Evolutionary conservation across 805 yeast genomes (phyloP).

Genomic region (Ogataea ramenticola): DNA sequence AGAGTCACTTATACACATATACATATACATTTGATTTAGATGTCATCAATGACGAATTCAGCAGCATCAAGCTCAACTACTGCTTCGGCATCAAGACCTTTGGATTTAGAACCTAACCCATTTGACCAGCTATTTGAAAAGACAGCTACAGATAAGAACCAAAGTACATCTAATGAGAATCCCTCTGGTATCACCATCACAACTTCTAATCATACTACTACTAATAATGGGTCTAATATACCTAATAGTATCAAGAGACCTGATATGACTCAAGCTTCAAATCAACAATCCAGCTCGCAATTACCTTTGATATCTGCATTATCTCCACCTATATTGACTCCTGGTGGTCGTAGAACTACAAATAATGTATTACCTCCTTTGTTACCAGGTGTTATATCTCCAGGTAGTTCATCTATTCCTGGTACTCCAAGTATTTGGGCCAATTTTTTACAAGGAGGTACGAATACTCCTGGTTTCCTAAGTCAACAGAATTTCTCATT

Average conservation of each 20-base stretch:
- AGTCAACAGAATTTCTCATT: neutral
- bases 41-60: neutral
- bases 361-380: slow-evolving; percentile 39
- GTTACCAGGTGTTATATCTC: slow-evolving; percentile 31
- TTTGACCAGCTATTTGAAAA: slow-evolving; percentile 90
- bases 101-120: slow-evolving; percentile 78
- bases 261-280: neutral
- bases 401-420: slow-evolving; percentile 34
- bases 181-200: neutral
- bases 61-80: neutral
- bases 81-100: slow-evolving; percentile 8
- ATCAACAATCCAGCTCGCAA: slow-evolving; percentile 22
- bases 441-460: slow-evolving; percentile 37
- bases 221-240: neutral
- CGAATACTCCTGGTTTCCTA: slow-evolving; percentile 15
- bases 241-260: neutral
- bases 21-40: neutral
- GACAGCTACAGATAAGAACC: neutral
- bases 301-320: slow-evolving; percentile 3
- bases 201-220: neutral
- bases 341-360: slow-evolving; percentile 41
- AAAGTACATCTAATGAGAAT: neutral
- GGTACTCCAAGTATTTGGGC: slow-evolving; percentile 53
- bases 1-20: no score
- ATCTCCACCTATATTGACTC: slow-evolving; percentile 45